Conservation (phyloP, 306 rosid genomes). For the Lagenaria siceraria region DNA sequence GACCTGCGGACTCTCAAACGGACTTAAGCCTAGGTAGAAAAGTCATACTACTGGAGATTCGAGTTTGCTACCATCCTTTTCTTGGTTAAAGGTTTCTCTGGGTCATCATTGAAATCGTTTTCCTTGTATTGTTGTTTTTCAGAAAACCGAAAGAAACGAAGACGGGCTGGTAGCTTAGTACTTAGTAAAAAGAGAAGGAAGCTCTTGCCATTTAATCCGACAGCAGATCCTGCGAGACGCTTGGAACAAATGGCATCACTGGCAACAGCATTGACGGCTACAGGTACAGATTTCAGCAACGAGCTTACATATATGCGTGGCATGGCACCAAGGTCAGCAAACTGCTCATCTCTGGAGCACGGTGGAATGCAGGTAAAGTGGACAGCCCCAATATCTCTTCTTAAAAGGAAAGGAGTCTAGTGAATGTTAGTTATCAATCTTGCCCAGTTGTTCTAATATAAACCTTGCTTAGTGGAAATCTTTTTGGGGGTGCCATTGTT, state of each 20-base stretch:
- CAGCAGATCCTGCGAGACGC: constrained; percentile 46
- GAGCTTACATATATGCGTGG: constrained; percentile 53
- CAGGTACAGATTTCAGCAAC: constrained; percentile 55
- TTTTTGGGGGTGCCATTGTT: background rate
- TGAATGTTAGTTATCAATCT: background rate
- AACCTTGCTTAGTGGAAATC: background rate
- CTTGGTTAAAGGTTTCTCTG: background rate
- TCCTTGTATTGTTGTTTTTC: background rate
- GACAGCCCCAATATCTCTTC: background rate
- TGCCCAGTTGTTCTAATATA: background rate
- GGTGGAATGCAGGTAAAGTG: constrained; percentile 87
- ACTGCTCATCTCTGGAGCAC: constrained; percentile 45
- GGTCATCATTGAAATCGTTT: background rate
- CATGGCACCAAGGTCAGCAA: constrained; percentile 74
- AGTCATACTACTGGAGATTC: background rate
- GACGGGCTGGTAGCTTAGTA: constrained; percentile 36
- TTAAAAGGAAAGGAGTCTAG: background rate
- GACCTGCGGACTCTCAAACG: constrained; percentile 15
- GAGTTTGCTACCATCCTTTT: background rate
- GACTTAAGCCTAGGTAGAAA: constrained; percentile 33
- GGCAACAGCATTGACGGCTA: constrained; percentile 75
- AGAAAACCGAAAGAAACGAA: constrained; percentile 54
- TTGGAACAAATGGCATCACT: constrained; percentile 85
- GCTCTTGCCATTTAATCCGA: constrained; percentile 45
- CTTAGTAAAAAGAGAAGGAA: constrained; percentile 59